Base-by-base conservation (phyloP, 768 basidiomycete genomes). In the Rhizopogon salebrosus region DNA sequence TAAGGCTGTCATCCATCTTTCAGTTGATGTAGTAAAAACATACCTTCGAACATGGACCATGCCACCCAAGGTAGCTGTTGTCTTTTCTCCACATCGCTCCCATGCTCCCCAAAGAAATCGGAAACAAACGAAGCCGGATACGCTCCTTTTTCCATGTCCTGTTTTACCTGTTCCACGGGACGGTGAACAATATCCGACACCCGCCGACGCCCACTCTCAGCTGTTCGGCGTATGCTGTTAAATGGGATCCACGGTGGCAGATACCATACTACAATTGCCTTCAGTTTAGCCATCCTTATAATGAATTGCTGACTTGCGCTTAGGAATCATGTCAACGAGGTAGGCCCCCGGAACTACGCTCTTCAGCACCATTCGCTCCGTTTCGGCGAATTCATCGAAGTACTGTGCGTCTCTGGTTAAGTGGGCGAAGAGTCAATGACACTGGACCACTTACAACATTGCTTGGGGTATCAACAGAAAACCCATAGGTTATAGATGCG, bases 191-290 rank as follows among this genome's bases (percentile, higher is more conserved):
- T 23, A 10, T 35, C 10, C 3, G 34, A 31, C 10, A 54, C 37
- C 14, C 52, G 39, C 20, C 20, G 18, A 16, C 52, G 53, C 18
- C 53, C 53, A 2, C 16, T 27, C n/a, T 54, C 48, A 11, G 36
- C 53, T 22, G 24, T 54, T 20, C 41, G 23, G 14, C 18, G 53
- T 26, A 54, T 54, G 51, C 27, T 23, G 23, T 54, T 51, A 7
- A 59, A 60, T n/a, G 64, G 63, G n/a, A 62, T 34, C 52, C 60
- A 55, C 7, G 38, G 34, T 5, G 64, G 64, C 8, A 65, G 29
- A 46, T 58, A 35, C 41, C 59, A 60, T 36, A 64, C 63, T 64
- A 16, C 13, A 52, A 24, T 5, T 6, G 10, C 14, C 27, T 42
- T 27, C 31, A n/a, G 41, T 9, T 29, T 29, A 24, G 20, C 24